Evolutionary conservation across 306 rosid species (phyloP).

Genomic region (Quercus mongolica): DNA sequence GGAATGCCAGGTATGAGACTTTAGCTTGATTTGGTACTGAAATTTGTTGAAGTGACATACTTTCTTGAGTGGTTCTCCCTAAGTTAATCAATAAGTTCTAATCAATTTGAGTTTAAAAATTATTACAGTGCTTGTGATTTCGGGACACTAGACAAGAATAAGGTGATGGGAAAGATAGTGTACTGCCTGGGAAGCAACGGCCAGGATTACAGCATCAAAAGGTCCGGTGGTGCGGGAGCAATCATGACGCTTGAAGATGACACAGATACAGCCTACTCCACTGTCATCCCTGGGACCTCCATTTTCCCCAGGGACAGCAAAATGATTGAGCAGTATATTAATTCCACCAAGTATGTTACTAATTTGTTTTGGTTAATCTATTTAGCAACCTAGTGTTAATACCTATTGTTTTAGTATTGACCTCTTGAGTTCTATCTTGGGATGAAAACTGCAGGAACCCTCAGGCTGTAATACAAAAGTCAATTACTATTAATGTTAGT

Average conservation of each 20-base stretch:
- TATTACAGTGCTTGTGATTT: conserved; percentile 62
- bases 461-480: conserved; percentile 50
- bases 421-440: not conserved
- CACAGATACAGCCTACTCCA: conserved; percentile 35
- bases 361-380: not conserved
- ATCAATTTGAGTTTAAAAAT: conserved; percentile 4
- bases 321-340: conserved; percentile 51
- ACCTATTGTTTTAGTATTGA: not conserved
- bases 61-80: not conserved
- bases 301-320: conserved; percentile 34
- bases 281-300: conserved; percentile 47
- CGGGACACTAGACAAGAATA: conserved; percentile 42
- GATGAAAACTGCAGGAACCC: conserved; percentile 42
- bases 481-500: conserved; percentile 17
- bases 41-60: not conserved
- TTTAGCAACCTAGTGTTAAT: not conserved
- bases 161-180: conserved; percentile 70
- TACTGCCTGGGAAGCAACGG: conserved; percentile 40
- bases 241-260: conserved; percentile 33
- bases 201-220: conserved; percentile 44
- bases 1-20: conserved; percentile 50
- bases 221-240: conserved; percentile 57
- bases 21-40: not conserved
- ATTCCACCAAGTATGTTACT: conserved; percentile 59
- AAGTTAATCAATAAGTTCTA: not conserved